A percentile compares a stretch with the other conserved stretches of the same genome.
Conservation (phyloP, 345 rosid genomes). For the Theobroma cacao region DNA sequence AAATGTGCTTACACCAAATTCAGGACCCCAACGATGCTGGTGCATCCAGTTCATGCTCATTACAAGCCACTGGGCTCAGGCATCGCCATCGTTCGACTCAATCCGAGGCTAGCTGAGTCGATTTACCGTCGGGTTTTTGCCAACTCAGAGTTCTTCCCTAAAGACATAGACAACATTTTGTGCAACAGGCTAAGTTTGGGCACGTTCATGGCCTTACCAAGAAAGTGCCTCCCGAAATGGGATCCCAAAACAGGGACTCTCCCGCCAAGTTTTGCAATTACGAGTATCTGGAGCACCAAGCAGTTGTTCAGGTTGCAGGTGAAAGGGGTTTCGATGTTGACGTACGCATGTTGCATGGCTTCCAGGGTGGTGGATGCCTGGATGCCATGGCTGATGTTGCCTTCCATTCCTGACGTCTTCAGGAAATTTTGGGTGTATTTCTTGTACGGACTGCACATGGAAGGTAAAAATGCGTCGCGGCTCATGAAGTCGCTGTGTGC, state of each 20-base stretch:
- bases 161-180: constrained; percentile 49
- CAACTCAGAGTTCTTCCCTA: constrained; percentile 57
- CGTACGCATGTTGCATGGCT: constrained; percentile 47
- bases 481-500: constrained; percentile 58
- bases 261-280: constrained; percentile 44
- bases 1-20: constrained; percentile 53
- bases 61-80: constrained; percentile 32
- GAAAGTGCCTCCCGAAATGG: constrained; percentile 27
- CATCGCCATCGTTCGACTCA: constrained; percentile 31
- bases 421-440: constrained; percentile 59
- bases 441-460: constrained; percentile 63
- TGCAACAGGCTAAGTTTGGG: constrained; percentile 49
- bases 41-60: constrained; percentile 80
- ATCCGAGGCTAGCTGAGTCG: constrained; percentile 29
- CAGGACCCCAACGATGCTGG: constrained; percentile 53
- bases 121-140: constrained; percentile 43
- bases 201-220: constrained; percentile 63
- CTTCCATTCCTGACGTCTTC: constrained; percentile 72
- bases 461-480: constrained; percentile 44
- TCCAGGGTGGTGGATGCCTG: constrained; percentile 59
- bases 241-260: constrained; percentile 32
- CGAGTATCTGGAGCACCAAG: constrained; percentile 77
- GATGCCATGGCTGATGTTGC: constrained; percentile 65
- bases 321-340: constrained; percentile 54
- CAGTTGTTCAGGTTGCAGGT: constrained; percentile 58